A percentile compares a stretch with the other conserved stretches of the same genome.
Evolutionary conservation across 2,329 filamentous ascomycete species (phyloP).

Genomic region (Scytalidium sp.): DNA sequence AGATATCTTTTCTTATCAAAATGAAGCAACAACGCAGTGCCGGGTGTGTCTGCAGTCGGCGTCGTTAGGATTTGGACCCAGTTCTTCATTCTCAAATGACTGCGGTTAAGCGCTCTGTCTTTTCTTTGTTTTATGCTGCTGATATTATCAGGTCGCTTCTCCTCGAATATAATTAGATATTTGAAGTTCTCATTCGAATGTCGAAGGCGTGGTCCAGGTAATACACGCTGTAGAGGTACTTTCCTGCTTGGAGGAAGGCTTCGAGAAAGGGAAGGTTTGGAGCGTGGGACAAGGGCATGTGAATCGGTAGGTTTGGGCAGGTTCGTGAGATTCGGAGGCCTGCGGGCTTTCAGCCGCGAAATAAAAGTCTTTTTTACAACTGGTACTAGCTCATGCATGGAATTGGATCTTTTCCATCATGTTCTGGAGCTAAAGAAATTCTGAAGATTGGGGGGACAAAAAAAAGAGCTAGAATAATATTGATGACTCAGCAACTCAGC

Average conservation of each 20-base stretch:
- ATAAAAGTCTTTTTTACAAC: not conserved
- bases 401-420: not conserved
- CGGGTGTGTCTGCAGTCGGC: conserved; percentile 84
- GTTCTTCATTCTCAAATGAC: conserved; percentile 59
- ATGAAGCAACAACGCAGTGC: conserved; percentile 73
- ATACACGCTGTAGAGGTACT: conserved; percentile 5
- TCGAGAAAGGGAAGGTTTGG: not conserved
- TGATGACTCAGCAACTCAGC: not conserved
- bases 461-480: not conserved
- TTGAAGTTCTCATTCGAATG: not conserved
- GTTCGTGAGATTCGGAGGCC: not conserved
- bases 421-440: not conserved
- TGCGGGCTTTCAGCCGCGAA: not conserved
- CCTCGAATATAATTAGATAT: conserved; percentile 7
- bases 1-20: conserved; percentile 82
- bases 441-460: not conserved
- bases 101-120: not conserved
- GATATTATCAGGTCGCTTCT: conserved; percentile 5
- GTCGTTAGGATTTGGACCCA: conserved; percentile 73
- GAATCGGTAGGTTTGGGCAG: not conserved
- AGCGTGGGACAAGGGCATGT: not conserved
- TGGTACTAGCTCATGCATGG: not conserved
- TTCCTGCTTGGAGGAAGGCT: not conserved
- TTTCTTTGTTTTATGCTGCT: conserved; percentile 3
- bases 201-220: conserved; percentile 6